Evolutionary conservation across 305 asterid genomes (phyloP), one percentile per base, ranked within the genome.

Genomic region (Salvia sclarea): DNA sequence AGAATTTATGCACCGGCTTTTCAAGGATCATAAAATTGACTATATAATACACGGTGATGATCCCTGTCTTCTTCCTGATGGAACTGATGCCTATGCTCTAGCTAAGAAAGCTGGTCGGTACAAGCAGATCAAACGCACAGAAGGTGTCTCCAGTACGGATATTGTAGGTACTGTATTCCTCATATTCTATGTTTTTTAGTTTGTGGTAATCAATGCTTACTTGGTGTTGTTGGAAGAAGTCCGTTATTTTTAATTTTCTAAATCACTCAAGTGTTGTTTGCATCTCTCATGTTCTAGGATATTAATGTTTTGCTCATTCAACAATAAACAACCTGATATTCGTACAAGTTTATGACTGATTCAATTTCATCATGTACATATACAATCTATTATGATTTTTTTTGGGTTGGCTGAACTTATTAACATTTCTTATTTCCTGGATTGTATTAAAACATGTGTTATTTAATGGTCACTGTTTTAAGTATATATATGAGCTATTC

Each of bases 61-160:
- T 76, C 98, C 98, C 9, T 92, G 98, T 71, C 83, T 90, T 76
- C 96, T 92, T 66, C 96, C 97, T 6, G 94, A 92, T 65, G 98
- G 98, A 74, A 90, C 91, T 66, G 97, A 92, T 81, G 98, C 98
- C 70, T 92, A 92, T 72, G 98, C 95, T 71, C 77, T 85, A 28
- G 97, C 98, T 14, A 92, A 90, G 81, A 90, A 84, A 80, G 98
- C 69, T 62, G 98, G 98, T 69, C 95, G 97, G 17, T 92, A 92
- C 87, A 88, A 90, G 85, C 97, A 92, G 85, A 92, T 92, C 57
- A 92, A 90, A 77, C 97, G 97, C 44, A 92, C 98, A 45, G 96
- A 91, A 81, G 98, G 98, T 43, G 96, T 91, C 80, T 91, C 98
- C 60, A 89, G 98, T 85, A 91, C 97, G 41, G 97, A 90, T 81